Conservation (phyloP, 352 stramenopile species). For the Elongisporangium undulatum region DNA sequence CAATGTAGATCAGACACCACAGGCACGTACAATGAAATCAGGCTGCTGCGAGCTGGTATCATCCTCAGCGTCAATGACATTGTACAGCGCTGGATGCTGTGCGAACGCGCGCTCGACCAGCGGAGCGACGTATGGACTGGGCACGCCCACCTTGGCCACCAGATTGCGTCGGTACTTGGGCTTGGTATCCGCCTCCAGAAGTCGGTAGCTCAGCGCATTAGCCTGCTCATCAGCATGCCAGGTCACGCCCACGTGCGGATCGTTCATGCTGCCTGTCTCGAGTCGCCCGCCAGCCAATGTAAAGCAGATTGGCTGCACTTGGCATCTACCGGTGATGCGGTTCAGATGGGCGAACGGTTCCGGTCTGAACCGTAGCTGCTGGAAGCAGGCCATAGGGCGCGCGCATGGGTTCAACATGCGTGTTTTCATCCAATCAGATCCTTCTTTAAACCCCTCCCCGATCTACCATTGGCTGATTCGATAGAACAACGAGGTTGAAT, state of each 20-base stretch:
- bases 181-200: constrained; percentile 20
- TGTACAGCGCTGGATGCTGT: constrained; percentile 40
- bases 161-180: constrained; percentile 23
- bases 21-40: constrained; percentile 30
- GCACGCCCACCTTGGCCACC: constrained; percentile 27
- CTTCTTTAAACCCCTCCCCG: not conserved
- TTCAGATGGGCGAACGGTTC: not conserved
- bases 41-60: constrained; percentile 7
- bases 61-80: constrained; percentile 15
- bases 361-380: not conserved
- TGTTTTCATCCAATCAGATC: not conserved
- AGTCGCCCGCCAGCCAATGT: not conserved
- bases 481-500: not conserved
- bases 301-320: not conserved
- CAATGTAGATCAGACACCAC: constrained; percentile 7
- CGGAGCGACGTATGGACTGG: constrained; percentile 36
- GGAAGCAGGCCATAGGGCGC: not conserved
- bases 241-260: constrained; percentile 6
- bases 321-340: not conserved
- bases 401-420: not conserved
- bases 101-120: constrained; percentile 41
- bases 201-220: constrained; percentile 25
- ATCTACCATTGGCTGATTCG: not conserved
- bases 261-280: constrained; percentile 7
- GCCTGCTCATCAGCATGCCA: constrained; percentile 39